Evolutionary conservation across 2,329 filamentous ascomycete genomes (phyloP), one percentile per base, ranked within the genome.

Genomic region (Clonostachys byssicola): DNA sequence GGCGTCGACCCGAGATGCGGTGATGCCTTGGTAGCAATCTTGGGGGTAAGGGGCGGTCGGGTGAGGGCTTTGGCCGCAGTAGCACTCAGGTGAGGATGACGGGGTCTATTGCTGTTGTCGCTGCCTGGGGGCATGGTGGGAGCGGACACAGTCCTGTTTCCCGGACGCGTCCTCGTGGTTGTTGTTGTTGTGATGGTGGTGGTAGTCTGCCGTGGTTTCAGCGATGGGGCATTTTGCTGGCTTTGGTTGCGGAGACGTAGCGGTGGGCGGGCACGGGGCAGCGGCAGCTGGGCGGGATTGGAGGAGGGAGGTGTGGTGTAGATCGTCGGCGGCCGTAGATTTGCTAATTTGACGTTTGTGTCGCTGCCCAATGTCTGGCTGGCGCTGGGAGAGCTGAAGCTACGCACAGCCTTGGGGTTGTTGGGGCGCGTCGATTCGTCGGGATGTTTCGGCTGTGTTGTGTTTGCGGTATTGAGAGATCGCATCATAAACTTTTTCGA

Each of bases 61-160:
- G 65, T 71, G 58, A 71, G 54, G 57, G 65, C 63, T 77, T 83
- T 75, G 56, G 78, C 73, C 42, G 77, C 80, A 42, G 81, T 72
- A 53, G 85, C 77, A 64, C 75, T 79, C 58, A 91, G 80, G 49
- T 83, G 78, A 46, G 89, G 87, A 70, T 85, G 85, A 60, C 86
- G 76, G 39, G 84, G 80, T 61, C 75, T 75, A 55, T 75, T 75
- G 53, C 70, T 72, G 63, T 64, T 66, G 58, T 71, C 71, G 66
- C 68, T 71, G 52, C 79, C 73, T 61, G 79, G 72, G 61, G 72
- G 63, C 63, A 68, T 66, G 12, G 14, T 39, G 14, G 36, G 14
- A 17, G 6, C 34, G 5, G 40, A 34, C 12, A 16, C 33, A 34
- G 45, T 35, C 17, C 42, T 17, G 23, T 33, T 35, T 30, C 56